These are phyloP conservation scores for Toxicodendron radicans DNA, from an alignment of 345 rosid species.

Conservation along the genomic window DNA sequence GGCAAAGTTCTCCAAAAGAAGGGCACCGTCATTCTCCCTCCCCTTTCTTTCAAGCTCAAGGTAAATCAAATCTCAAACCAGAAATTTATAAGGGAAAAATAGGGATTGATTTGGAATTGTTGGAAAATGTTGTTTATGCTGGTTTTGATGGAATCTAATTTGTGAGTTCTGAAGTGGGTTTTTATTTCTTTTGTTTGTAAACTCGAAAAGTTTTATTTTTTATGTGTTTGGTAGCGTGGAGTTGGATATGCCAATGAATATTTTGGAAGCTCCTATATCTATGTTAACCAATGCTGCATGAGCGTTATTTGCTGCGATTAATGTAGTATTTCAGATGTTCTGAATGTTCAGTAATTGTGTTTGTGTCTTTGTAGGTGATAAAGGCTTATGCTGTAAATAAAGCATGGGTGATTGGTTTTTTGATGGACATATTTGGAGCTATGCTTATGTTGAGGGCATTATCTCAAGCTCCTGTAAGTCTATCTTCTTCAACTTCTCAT, in stretches of 20 bases:
- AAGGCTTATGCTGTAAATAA: constrained; percentile 76
- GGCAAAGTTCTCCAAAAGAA: constrained; percentile 96
- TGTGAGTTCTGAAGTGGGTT: constrained; percentile 1
- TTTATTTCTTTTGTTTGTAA: neutral
- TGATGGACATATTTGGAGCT: constrained; percentile 92
- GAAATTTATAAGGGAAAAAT: neutral
- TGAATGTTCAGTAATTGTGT: neutral
- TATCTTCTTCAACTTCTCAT: neutral
- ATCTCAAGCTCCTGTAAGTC: constrained; percentile 88
- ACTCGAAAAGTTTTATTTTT: too few relatives aligned
- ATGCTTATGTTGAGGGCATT: constrained; percentile 87
- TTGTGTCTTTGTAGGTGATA: constrained; percentile 50
- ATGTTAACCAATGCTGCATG: neutral
- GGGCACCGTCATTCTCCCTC: constrained; percentile 94
- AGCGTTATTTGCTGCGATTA: neutral
- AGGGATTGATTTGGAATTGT: neutral
- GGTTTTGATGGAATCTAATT: neutral
- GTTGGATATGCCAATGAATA: neutral
- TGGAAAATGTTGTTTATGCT: neutral
- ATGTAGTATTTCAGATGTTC: neutral
- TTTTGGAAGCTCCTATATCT: neutral
- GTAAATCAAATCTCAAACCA: constrained; percentile 20
- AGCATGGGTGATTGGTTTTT: constrained; percentile 81
- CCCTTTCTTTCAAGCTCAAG: constrained; percentile 98
- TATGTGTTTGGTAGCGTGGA: neutral